These are phyloP conservation scores for Epichloe elymi DNA, from an alignment of 2,329 filamentous ascomycete species.

Conservation along the genomic window DNA sequence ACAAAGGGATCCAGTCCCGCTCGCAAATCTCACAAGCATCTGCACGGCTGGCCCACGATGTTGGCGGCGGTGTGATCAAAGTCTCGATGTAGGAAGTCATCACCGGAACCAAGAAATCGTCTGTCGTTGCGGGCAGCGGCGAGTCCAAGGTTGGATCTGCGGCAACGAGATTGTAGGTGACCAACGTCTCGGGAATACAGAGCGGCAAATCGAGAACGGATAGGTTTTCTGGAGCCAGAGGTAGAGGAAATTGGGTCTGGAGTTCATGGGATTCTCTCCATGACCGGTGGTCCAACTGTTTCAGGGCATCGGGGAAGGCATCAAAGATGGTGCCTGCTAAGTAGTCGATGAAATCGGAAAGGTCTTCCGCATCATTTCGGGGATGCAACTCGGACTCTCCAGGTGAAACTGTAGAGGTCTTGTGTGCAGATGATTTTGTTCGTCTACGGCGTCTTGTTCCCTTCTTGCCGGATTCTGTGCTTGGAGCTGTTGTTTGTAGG, in stretches of 20 bases:
- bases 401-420: background rate
- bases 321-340: slow-evolving; percentile 57
- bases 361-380: slow-evolving; percentile 43
- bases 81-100: slow-evolving; percentile 48
- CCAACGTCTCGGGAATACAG: slow-evolving; percentile 51
- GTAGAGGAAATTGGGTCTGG: slow-evolving; percentile 41
- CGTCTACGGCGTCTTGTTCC: slow-evolving; percentile 33
- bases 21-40: slow-evolving; percentile 63
- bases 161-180: slow-evolving; percentile 51
- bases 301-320: slow-evolving; percentile 46
- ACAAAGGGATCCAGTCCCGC: slow-evolving; percentile 60
- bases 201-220: slow-evolving; percentile 38
- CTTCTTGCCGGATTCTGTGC: background rate
- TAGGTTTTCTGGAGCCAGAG: slow-evolving; percentile 41
- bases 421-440: slow-evolving; percentile 10
- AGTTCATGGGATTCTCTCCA: slow-evolving; percentile 31
- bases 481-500: background rate
- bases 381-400: background rate
- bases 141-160: slow-evolving; percentile 20
- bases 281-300: slow-evolving; percentile 45
- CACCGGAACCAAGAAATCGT: slow-evolving; percentile 49
- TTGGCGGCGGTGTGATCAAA: slow-evolving; percentile 48
- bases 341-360: slow-evolving; percentile 74
- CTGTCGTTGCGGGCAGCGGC: slow-evolving; percentile 23
- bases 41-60: slow-evolving; percentile 43